phyloP scores from a whole-genome alignment of 345 rosid species.

The Brassica juncea region DNA sequence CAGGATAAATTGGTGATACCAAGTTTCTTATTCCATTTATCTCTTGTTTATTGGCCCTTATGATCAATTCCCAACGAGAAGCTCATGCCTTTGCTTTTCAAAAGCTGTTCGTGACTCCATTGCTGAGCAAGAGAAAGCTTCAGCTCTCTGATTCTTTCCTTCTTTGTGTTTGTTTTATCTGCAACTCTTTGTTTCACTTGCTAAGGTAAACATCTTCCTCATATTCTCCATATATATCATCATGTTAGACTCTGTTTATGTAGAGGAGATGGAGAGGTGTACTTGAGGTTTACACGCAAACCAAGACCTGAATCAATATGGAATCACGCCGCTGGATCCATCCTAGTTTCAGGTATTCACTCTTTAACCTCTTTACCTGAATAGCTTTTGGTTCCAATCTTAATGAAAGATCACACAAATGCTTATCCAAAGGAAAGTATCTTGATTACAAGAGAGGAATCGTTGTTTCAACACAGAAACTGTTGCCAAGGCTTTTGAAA shows the following conservation, averaged over 20 bases:
- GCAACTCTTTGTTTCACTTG: no score
- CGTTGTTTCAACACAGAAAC: conserved; percentile 69
- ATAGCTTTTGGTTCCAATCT: conserved; percentile 6
- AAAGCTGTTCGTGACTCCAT: conserved; percentile 77
- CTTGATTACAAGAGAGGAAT: conserved; percentile 74
- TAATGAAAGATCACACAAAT: conserved; percentile 4
- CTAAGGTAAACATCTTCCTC: no score
- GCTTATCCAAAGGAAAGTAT: conserved; percentile 61
- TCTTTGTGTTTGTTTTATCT: no score
- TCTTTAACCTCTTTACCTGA: not conserved
- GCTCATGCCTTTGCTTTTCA: conserved; percentile 73
- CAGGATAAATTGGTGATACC: no score
- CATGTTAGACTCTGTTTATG: conserved; percentile 20
- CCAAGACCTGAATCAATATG: conserved; percentile 92
- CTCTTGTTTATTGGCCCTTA: no score
- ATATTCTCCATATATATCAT: no score
- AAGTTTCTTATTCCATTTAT: no score
- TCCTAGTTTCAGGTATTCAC: conserved; percentile 81
- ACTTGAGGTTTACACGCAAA: conserved; percentile 76
- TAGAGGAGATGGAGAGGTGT: conserved; percentile 96
- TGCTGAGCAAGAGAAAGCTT: conserved; percentile 54
- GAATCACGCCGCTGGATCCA: conserved; percentile 97
- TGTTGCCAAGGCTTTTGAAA: conserved; percentile 74
- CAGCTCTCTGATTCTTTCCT: conserved; percentile 53
- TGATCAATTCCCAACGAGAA: conserved; percentile 55